These are phyloP conservation scores for Pseudomonodictys pantanalensis DNA, from an alignment of 495 filamentous ascomycete species.

Conservation along the genomic window DNA sequence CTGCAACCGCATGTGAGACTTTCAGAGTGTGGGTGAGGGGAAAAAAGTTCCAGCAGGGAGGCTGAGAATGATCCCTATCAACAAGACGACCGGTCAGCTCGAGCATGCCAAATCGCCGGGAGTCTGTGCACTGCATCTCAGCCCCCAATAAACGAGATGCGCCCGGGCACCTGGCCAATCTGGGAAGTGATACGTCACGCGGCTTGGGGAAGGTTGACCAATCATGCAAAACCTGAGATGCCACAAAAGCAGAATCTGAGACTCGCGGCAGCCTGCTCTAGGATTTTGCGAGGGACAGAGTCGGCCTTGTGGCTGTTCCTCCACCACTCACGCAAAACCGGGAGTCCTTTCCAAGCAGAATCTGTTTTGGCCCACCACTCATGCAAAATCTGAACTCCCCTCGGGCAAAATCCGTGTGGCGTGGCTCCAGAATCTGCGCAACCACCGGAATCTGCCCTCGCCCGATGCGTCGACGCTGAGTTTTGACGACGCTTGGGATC, in stretches of 20 bases:
- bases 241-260: too few species aligned
- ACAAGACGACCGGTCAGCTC: background rate
- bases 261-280: background rate
- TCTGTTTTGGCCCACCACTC: background rate
- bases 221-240: background rate
- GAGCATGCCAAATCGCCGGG: background rate
- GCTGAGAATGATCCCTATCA: background rate
- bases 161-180: background rate
- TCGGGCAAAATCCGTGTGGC: background rate
- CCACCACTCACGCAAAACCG: background rate
- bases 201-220: background rate
- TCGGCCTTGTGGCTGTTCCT: background rate
- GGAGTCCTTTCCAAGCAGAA: background rate
- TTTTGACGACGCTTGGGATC: too few species aligned
- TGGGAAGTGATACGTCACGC: background rate
- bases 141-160: too few species aligned
- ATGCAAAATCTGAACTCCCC: background rate
- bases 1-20: background rate
- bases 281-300: background rate
- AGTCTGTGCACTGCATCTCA: background rate
- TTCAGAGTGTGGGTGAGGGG: background rate
- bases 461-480: too few species aligned
- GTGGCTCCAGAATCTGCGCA: too few species aligned
- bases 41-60: background rate
- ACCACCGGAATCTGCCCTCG: too few species aligned